Percentiles rank a stretch among this genome's conserved stretches.
Evolutionary conservation across 73 alveolate species (phyloP).

Genomic region (Symbiodinium pilosum): DNA sequence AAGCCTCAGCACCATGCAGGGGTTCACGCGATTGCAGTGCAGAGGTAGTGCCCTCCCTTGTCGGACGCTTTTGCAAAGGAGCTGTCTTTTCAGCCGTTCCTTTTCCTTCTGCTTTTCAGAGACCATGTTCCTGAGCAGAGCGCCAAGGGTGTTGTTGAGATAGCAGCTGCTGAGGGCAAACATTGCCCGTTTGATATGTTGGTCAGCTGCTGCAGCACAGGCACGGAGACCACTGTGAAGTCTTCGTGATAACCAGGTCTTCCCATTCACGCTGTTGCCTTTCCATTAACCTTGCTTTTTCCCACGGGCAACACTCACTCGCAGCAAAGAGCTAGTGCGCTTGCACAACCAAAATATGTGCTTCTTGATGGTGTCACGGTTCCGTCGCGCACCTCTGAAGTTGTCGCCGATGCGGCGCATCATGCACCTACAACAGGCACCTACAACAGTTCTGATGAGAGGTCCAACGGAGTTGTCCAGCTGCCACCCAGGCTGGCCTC

Average conservation of each 20-base stretch:
- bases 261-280: slow-evolving; percentile 20
- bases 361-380: too few species aligned
- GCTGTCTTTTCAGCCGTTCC: slow-evolving; percentile 23
- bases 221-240: slow-evolving; percentile 1
- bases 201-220: not conserved
- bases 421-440: not conserved
- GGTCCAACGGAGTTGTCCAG: not conserved
- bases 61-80: not conserved
- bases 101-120: slow-evolving; percentile 23
- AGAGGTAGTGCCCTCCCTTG: too few species aligned
- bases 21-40: too few species aligned
- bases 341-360: too few species aligned
- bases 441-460: too few species aligned
- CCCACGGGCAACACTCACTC: too few species aligned
- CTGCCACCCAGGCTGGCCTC: not conserved
- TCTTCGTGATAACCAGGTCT: not conserved
- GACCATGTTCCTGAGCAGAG: not conserved
- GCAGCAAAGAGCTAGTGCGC: too few species aligned
- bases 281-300: slow-evolving; percentile 14
- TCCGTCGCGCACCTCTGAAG: not conserved
- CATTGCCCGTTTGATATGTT: not conserved
- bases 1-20: not conserved
- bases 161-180: not conserved
- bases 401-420: slow-evolving; percentile 10
- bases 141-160: not conserved